Conservation (phyloP, 352 stramenopile genomes). For the Pythium coloratum region DNA sequence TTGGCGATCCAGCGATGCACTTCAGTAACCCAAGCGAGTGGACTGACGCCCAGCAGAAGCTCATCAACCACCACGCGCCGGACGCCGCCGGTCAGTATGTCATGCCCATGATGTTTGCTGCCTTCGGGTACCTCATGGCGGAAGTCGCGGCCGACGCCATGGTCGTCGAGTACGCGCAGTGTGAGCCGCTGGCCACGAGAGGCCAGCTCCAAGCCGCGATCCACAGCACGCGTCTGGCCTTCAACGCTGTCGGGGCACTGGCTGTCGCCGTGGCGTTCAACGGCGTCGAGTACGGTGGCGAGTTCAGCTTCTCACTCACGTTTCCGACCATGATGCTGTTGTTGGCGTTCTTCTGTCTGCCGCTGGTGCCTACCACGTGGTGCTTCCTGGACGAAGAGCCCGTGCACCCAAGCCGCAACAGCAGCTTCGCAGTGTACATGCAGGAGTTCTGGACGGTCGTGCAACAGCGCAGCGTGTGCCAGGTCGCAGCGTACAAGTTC, state of each 20-base stretch:
- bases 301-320: conserved; percentile 29
- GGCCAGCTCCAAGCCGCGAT: conserved; percentile 59
- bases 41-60: conserved; percentile 3
- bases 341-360: conserved; percentile 18
- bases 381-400: conserved; percentile 34
- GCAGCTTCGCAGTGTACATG: conserved; percentile 27
- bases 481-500: conserved; percentile 32
- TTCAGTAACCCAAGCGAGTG: conserved; percentile 12
- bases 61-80: conserved; percentile 25
- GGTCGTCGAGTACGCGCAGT: conserved; percentile 59
- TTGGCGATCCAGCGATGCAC: conserved; percentile 15
- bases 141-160: conserved; percentile 64
- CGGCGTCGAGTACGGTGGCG: conserved; percentile 28
- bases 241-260: conserved; percentile 44
- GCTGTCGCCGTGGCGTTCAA: conserved; percentile 40
- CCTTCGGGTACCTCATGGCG: conserved; percentile 60
- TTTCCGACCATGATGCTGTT: conserved; percentile 24
- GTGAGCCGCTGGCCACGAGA: conserved; percentile 46
- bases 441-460: conserved; percentile 26
- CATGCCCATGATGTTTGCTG: conserved; percentile 70
- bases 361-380: conserved; percentile 29
- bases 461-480: conserved; percentile 33
- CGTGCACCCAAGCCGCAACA: background rate
- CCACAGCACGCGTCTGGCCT: conserved; percentile 52
- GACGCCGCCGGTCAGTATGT: conserved; percentile 46